phyloP scores from a whole-genome alignment of 2,329 filamentous ascomycete species.

The Biscogniauxia sp. region DNA sequence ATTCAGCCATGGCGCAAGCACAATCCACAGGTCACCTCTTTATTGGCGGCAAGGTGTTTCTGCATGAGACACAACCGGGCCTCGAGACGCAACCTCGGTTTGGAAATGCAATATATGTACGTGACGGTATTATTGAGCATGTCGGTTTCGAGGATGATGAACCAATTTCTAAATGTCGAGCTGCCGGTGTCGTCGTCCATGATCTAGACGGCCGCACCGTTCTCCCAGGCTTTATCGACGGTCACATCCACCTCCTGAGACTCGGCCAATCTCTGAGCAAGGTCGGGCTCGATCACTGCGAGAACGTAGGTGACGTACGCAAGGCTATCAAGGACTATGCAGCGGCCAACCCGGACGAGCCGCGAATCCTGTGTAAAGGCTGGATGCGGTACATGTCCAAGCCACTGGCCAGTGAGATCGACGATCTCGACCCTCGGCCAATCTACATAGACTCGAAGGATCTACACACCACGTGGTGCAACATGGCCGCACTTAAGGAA shows the following conservation, averaged over 20 bases:
- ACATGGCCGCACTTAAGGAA: conserved; percentile 48
- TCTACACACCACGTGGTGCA: conserved; percentile 57
- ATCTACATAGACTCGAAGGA: conserved; percentile 58
- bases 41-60: conserved; percentile 17
- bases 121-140: conserved; percentile 17
- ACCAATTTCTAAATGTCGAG: conserved; percentile 8
- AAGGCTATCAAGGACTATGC: conserved; percentile 45
- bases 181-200: conserved; percentile 14
- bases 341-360: conserved; percentile 43
- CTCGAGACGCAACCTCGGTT: conserved; percentile 17
- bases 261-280: conserved; percentile 54
- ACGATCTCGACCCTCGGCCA: conserved; percentile 52
- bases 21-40: conserved; percentile 13
- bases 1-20: conserved; percentile 6
- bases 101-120: conserved; percentile 15
- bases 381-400: conserved; percentile 51
- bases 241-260: conserved; percentile 55
- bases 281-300: conserved; percentile 47
- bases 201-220: conserved; percentile 36
- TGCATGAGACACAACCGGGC: conserved; percentile 14
- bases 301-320: conserved; percentile 48
- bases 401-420: conserved; percentile 47
- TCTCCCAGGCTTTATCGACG: conserved; percentile 56
- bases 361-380: conserved; percentile 51
- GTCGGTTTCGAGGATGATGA: conserved; percentile 17